Evolutionary conservation across 2,329 filamentous ascomycete species (phyloP), one percentile per base, ranked within the genome.

Genomic region (Aspergillus sp.): DNA sequence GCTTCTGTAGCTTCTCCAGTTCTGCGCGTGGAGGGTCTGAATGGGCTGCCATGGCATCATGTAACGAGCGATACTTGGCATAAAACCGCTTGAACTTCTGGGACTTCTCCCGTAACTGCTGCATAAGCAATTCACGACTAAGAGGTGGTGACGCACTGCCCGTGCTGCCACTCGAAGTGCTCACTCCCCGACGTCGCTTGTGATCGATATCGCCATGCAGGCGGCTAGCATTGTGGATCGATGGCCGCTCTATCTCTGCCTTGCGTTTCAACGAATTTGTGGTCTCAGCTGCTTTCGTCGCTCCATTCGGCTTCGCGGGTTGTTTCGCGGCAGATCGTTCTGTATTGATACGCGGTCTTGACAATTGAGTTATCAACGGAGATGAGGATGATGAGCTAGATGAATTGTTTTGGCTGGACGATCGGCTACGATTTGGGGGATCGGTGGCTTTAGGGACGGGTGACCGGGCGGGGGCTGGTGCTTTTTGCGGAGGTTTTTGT

Each of bases 391-490:
- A 77, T 19, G 77, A 79, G 44, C 76, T 77, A 15, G 77, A 79
- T 4, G 77, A 75, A 46, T 75, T 71, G 43, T 74, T 76, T 17
- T 76, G 74, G 54, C 68, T 75, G 21, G 75, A 75, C 46, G 75
- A 74, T 41, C 73, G 72, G 50, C 62, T 71, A 62, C 75, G 73
- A 66, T 80, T 74, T 60, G 83, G 76, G 55, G 82, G 74, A 66
- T 87, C 83, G 19, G 84, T 86, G 27, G 82, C 82, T 68, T 85
- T 86, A 59, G 84, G 80, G 6, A 84, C 84, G 21, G 84, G 83
- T 2, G 85, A 86, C 6, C 83, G 84, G 9, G 82, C 84, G 11
- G 87, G 79, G 12, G 84, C 84, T 15, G 85, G 87, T 2, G 84
- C 84, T 53, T 86, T 86, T 66, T 81, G 82, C 2, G 85, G 83